Base-by-base conservation (phyloP, 768 basidiomycete genomes). In the Amanita fuliginea region DNA sequence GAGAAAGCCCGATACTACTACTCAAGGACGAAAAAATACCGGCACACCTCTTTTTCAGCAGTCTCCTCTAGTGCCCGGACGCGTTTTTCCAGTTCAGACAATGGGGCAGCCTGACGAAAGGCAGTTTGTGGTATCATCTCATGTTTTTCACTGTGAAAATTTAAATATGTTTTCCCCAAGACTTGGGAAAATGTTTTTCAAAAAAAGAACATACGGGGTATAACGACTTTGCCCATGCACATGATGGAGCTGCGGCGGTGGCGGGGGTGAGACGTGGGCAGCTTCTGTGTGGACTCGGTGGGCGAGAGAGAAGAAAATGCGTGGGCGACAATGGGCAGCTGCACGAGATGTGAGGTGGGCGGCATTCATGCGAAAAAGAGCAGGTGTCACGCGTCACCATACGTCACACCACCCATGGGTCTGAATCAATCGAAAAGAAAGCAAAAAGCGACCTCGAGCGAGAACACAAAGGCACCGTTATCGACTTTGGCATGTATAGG, bases 61-160 rank as follows among this genome's bases (percentile, higher is more conserved):
- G 24, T 36, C 13, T 45, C 45, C 35, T 46, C 37, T 34, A 51
- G 16, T 19, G 16, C 36, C 18, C 40, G 51, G 6, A 51, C 43
- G 4, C 51, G 43, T 43, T 36, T 28, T 16, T 51, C 51, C 11
- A 51, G 44, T 39, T 51, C 51, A 28, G 43, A 45, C 18, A 46
- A 4, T 4, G 39, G 43, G 1, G 11, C 43, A 21, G 36, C 30
- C 4, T 44, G 36, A n/a, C 11, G 18, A 8, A 33, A 34, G 2
- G 1, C 9, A 26, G 21, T 37, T 19, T 30, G 33, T 21, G 36
- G 44, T 33, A 44, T 18, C 35, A 26, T 37, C 13, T 26, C 16
- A 19, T 46, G 40, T 10, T 39, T 13, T 0, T 46, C 30, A 19
- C 51, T 46, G 22, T 24, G 28, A 24, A 51, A 42, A 34, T 43